phyloP scores from a whole-genome alignment of 495 filamentous ascomycete genomes.

The Penicillium mononematosum region DNA sequence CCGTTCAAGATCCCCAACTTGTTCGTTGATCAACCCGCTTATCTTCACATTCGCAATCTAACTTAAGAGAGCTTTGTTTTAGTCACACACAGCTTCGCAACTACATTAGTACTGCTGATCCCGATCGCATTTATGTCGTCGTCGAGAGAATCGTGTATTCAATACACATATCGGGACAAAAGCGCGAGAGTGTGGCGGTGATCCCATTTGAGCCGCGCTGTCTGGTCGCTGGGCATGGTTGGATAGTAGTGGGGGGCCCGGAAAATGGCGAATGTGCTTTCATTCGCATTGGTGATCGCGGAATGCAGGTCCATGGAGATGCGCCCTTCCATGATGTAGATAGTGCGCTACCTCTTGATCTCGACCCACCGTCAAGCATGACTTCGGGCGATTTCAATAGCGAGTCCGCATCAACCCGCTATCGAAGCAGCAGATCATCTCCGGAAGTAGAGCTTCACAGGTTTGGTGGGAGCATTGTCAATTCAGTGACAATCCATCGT shows the following conservation, averaged over 20 bases:
- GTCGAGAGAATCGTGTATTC: slow-evolving; percentile 69
- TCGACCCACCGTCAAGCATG: slow-evolving; percentile 41
- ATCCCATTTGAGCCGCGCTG: slow-evolving; percentile 83
- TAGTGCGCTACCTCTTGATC: slow-evolving; percentile 57
- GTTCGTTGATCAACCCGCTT: slow-evolving; percentile 47
- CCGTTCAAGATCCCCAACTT: slow-evolving; percentile 70
- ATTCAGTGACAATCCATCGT: slow-evolving; percentile 68
- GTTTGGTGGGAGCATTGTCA: slow-evolving; percentile 61
- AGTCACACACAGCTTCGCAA: slow-evolving; percentile 94
- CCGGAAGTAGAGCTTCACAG: slow-evolving; percentile 54
- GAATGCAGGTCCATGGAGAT: slow-evolving; percentile 29
- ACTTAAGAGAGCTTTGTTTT: slow-evolving; percentile 17
- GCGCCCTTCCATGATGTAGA: slow-evolving; percentile 53
- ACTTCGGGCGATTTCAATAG: slow-evolving; percentile 24
- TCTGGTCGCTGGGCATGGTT: slow-evolving; percentile 77
- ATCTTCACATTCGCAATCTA: slow-evolving; percentile 5
- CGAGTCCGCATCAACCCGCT: slow-evolving; percentile 31
- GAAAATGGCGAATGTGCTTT: slow-evolving; percentile 81
- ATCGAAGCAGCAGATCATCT: slow-evolving; percentile 30
- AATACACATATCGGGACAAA: slow-evolving; percentile 67
- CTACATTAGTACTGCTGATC: slow-evolving; percentile 76
- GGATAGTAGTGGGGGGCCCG: slow-evolving; percentile 82
- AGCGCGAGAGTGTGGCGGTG: slow-evolving; percentile 70
- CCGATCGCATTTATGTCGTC: slow-evolving; percentile 79
- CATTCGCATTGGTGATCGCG: slow-evolving; percentile 57